Evolutionary conservation across 1,284 basidiomycete genomes (phyloP), one percentile per base, ranked within the genome.

Genomic region (Volvariella surrecta): DNA sequence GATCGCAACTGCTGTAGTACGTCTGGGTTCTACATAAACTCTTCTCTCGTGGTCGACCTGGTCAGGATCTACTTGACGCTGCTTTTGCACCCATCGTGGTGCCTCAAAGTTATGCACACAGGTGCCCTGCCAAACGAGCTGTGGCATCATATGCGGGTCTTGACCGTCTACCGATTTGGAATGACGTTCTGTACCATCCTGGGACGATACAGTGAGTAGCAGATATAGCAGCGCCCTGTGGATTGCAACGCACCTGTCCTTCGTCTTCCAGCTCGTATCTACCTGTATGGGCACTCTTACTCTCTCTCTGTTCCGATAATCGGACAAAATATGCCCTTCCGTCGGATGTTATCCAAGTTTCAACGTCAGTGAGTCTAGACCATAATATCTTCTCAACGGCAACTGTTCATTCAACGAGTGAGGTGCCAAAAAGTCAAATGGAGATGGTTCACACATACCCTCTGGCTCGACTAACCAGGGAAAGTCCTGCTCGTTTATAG

Each of bases 321-420:
- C 76, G 76, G 3, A 87, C 85, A 48, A 89, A 74, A 55, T 89
- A 89, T 11, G 73, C 84, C 50, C 85, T 64, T 32, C 86, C 86
- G 50, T 89, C 86, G 2, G 85, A 87, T 1, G 86, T 86, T 39
- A 87, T 74, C 86, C 87, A 89, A 0, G 78, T 77, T 58, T 89
- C 87, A 10, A 79, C 73, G 16, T 75, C 76, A 24, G 75, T 73
- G 4, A 66, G 55, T 39, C 74, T 70, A 40, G 76, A 76, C 50
- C 77, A 67, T 21, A 70, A 54, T 18, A 89, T 79, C 45, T 76
- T 70, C 7, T 60, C 60, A 22, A 89, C 68, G 20, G 70, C 67
- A 4, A 86, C 86, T 87, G 47, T 28, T 28, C 13, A 44, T 24
- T 19, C 8, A n/a, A 17, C 28, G 13, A 19, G 28, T 40, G 24